phyloP scores from a whole-genome alignment of 352 stramenopile genomes.

The Globisporangium sylvaticum region DNA sequence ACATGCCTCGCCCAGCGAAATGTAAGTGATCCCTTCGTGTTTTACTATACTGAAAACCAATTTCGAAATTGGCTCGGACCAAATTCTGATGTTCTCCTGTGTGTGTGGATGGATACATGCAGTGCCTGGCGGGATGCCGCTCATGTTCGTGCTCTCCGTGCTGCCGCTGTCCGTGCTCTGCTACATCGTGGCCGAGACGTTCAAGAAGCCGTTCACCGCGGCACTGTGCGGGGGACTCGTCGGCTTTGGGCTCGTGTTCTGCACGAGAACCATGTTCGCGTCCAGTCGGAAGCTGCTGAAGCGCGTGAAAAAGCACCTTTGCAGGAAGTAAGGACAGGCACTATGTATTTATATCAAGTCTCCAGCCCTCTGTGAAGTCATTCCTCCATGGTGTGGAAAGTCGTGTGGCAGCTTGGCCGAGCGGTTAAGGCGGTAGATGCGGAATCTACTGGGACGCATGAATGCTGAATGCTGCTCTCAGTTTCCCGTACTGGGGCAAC shows the following conservation, averaged over 20 bases:
- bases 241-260: slow-evolving; percentile 10
- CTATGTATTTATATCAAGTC: too few relatives aligned
- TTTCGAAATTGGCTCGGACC: background rate
- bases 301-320: background rate
- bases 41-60: background rate
- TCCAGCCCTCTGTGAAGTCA: too few relatives aligned
- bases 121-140: slow-evolving; percentile 25
- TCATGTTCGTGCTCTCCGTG: slow-evolving; percentile 21
- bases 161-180: slow-evolving; percentile 19
- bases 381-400: too few relatives aligned
- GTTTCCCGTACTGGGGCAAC: background rate
- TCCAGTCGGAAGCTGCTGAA: background rate
- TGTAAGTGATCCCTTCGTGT: background rate
- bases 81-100: background rate
- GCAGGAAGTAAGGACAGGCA: background rate
- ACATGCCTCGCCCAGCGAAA: slow-evolving; percentile 50
- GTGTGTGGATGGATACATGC: background rate
- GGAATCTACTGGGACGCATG: background rate
- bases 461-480: too few relatives aligned
- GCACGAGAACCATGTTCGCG: background rate
- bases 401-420: background rate
- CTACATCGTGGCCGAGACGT: slow-evolving; percentile 18
- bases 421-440: background rate
- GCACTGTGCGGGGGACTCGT: slow-evolving; percentile 12
- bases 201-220: slow-evolving; percentile 11